Evolutionary conservation across 257 asterid genomes (phyloP).

Genomic region (Solanum tarapatanum): DNA sequence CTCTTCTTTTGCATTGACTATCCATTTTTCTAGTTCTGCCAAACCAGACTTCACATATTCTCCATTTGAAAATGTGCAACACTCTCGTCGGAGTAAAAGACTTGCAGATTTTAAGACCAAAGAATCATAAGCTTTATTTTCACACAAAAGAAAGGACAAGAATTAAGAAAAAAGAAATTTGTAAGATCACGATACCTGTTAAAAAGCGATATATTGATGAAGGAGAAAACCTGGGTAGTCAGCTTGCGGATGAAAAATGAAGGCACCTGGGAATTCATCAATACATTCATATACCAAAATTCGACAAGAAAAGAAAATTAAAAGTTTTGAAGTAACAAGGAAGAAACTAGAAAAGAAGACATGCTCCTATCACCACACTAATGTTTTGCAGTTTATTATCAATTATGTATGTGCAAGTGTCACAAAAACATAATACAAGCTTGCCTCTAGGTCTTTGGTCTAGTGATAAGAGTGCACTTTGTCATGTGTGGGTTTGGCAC

Average conservation of each 20-base stretch:
- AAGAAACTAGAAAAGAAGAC: not conserved
- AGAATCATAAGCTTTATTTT: not conserved
- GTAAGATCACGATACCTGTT: conserved; percentile 49
- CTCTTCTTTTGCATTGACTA: conserved; percentile 81
- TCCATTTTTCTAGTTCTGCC: conserved; percentile 97
- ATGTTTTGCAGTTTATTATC: not conserved
- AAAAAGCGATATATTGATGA: conserved; percentile 87
- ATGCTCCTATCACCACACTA: not conserved
- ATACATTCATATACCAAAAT: not conserved
- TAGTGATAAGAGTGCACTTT: not conserved
- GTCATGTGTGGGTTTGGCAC: not conserved
- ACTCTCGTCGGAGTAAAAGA: conserved; percentile 94
- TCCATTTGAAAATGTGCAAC: conserved; percentile 96
- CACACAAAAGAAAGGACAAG: not conserved
- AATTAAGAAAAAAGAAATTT: not conserved
- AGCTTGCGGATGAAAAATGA: conserved; percentile 97
- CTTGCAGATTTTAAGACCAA: conserved; percentile 21
- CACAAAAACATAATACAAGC: not conserved
- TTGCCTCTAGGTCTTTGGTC: not conserved
- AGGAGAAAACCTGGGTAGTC: conserved; percentile 87
- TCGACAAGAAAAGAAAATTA: not conserved
- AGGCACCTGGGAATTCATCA: conserved; percentile 58
- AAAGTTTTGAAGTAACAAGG: not conserved
- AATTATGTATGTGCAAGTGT: not conserved
- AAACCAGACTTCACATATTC: conserved; percentile 97